Conservation (phyloP, 805 yeast genomes). For the Candida pseudofarinosa region DNA sequence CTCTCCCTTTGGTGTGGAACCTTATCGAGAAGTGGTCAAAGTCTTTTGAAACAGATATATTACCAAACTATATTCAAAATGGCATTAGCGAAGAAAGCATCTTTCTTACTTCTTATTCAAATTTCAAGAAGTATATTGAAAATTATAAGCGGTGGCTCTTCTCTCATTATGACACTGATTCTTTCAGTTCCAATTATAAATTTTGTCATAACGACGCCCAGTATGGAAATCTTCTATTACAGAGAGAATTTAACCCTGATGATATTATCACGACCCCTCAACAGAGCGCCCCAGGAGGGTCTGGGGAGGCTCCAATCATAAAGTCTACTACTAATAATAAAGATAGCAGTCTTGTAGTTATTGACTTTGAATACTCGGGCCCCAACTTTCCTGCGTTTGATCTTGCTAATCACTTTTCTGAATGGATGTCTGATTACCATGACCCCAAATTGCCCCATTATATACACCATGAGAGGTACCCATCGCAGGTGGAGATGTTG, state of each 20-base stretch:
- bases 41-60: conserved; percentile 40
- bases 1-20: conserved; percentile 68
- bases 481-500: conserved; percentile 62
- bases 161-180: conserved; percentile 41
- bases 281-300: conserved; percentile 3
- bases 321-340: conserved; percentile 27
- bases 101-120: conserved; percentile 44
- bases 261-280: conserved; percentile 23
- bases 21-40: conserved; percentile 69
- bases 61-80: conserved; percentile 31
- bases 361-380: conserved; percentile 95
- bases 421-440: conserved; percentile 96
- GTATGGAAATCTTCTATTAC: conserved; percentile 83
- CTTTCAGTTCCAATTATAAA: conserved; percentile 48
- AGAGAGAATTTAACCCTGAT: conserved; percentile 49
- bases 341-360: conserved; percentile 69
- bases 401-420: conserved; percentile 88
- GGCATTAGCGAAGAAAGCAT: conserved; percentile 29
- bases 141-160: conserved; percentile 64
- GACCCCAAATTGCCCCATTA: conserved; percentile 49
- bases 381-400: conserved; percentile 87
- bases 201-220: conserved; percentile 97
- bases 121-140: conserved; percentile 46
- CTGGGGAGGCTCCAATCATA: conserved; percentile 9
- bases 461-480: conserved; percentile 57